These are phyloP conservation scores for Bretziella fagacearum DNA, from an alignment of 2,329 filamentous ascomycete species.

Conservation along the genomic window DNA sequence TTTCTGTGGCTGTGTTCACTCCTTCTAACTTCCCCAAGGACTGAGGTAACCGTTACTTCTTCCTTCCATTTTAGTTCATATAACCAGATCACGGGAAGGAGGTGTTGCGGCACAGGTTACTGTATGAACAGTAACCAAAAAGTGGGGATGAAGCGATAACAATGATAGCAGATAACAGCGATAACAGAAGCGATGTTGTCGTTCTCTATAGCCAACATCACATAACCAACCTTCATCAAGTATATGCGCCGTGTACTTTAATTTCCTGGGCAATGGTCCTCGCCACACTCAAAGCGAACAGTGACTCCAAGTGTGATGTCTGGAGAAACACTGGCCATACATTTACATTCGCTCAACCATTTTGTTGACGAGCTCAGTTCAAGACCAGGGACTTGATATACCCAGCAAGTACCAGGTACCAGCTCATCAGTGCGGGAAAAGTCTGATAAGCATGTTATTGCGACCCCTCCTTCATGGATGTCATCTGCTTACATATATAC, in stretches of 20 bases:
- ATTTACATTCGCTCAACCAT: too few relatives aligned
- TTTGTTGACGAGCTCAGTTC: too few relatives aligned
- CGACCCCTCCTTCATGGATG: background rate
- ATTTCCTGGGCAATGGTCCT: too few relatives aligned
- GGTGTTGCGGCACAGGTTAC: background rate
- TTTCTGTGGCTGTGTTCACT: too few relatives aligned
- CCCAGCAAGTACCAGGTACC: conserved; percentile 5
- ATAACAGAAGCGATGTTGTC: background rate
- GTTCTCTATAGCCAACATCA: background rate
- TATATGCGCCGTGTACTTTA: too few relatives aligned
- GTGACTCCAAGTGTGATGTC: background rate
- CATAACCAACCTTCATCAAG: background rate
- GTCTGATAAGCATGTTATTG: background rate
- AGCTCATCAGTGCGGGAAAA: background rate
- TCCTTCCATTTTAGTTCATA: background rate
- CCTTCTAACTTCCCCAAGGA: background rate
- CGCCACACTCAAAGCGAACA: too few relatives aligned
- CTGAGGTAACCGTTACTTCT: background rate
- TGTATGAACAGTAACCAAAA: background rate
- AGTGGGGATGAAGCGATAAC: background rate
- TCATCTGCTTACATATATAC: background rate
- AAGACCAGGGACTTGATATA: too few relatives aligned
- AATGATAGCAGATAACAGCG: too few relatives aligned
- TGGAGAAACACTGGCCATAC: conserved; percentile 5
- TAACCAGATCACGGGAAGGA: background rate